Evolutionary conservation across 2,329 filamentous ascomycete genomes (phyloP), one percentile per base, ranked within the genome.

Genomic region (Sclerotinia spermophila): DNA sequence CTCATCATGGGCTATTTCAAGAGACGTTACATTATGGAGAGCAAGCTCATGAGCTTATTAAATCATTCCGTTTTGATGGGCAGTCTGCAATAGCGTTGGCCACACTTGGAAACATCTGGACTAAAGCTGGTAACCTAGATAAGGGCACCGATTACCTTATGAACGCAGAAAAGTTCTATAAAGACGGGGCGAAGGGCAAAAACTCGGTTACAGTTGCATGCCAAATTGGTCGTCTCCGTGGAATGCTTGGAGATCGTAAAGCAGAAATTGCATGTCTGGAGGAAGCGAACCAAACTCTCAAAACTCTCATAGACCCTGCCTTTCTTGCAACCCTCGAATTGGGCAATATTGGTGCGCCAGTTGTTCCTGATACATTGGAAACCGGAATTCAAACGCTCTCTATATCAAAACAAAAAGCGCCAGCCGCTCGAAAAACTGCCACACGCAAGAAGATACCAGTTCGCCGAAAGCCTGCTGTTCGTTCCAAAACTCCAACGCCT

Each of bases 11-110:
- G 40, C 87, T 97, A 81, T 93, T 94, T 74, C 90, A 93, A 72
- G 95, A 98, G 79, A 95, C 95, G 2, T 82, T 95, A 0, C 96
- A 94, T 79, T 96, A 97, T 75, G 90, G 91, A 1, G 91, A 97
- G 75, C 92, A 96, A 76, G 94, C 94, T 0, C 84, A 91, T 68
- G 93, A 91, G 76, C 87, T 97, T 72, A 92, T 92, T 30, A 74
- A 77, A 45, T 71, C 75, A 30, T 72, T 76, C 15, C 71, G 74
- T 30, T 78, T 77, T 40, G 72, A 77, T 53, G 67, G 68, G 5
- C 86, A 87, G 75, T 80, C 83, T 56, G 84, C 86, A 0, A 84
- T 87, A 73, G 85, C 85, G 11, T 83, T 85, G 5, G 82, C 84
- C 6, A 86, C 86, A 84, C 81, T 85, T 21, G 86, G 86, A 1